Conservation (phyloP, 179 eudicot genomes). For the Carnegiea gigantea region DNA sequence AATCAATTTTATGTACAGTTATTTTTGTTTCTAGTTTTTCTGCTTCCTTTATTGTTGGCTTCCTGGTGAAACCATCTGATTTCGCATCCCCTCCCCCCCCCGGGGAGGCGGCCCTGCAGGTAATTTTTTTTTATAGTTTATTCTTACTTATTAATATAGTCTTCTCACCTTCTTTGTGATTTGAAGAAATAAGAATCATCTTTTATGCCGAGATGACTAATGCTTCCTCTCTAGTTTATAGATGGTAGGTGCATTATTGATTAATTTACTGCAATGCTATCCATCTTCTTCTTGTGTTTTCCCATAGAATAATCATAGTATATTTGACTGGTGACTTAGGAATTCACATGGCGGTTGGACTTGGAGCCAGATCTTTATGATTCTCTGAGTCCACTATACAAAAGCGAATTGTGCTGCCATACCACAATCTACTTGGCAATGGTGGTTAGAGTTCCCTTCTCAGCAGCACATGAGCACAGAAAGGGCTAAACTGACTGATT, state of each 20-base stretch:
- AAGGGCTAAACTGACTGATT: neutral
- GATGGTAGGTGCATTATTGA: neutral
- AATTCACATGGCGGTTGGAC: neutral
- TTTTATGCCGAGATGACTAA: neutral
- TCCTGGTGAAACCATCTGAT: too few species aligned
- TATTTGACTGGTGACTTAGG: neutral
- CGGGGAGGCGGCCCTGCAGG: too few species aligned
- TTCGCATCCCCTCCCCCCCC: neutral
- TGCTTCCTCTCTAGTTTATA: neutral
- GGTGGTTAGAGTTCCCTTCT: neutral
- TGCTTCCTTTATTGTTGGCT: neutral
- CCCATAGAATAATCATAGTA: too few species aligned
- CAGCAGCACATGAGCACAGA: neutral
- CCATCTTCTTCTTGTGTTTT: too few species aligned
- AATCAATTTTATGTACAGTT: neutral
- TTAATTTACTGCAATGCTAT: neutral
- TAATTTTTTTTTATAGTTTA: too few species aligned
- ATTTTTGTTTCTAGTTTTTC: neutral
- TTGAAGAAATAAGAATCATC: neutral
- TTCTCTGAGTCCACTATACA: neutral
- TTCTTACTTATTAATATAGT: neutral
- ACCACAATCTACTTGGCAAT: neutral
- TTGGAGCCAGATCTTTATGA: neutral
- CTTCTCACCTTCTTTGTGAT: neutral
- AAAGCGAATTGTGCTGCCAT: too few species aligned